A percentile compares a stretch with the other conserved stretches of the same genome.
phyloP scores from a whole-genome alignment of 2,329 filamentous ascomycete species.

The Alternaria sp. region DNA sequence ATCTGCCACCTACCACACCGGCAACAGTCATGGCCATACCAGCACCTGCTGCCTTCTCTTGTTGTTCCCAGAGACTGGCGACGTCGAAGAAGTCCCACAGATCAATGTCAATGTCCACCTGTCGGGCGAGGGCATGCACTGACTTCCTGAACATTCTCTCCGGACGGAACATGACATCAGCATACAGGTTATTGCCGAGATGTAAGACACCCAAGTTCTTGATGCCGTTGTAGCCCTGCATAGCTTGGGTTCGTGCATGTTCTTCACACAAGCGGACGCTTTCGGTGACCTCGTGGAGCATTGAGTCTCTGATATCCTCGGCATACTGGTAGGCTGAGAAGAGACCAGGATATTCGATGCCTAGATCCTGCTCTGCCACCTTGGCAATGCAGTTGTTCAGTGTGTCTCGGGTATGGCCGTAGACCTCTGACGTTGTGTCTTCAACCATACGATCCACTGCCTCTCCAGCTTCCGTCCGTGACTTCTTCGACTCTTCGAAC shows the following conservation, averaged over 20 bases:
- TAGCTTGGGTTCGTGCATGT: conserved; percentile 78
- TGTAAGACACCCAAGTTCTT: conserved; percentile 89
- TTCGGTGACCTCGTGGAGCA: conserved; percentile 85
- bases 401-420: conserved; percentile 79
- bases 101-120: conserved; percentile 88
- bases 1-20: conserved; percentile 81
- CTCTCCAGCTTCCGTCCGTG: conserved; percentile 80
- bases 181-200: conserved; percentile 80
- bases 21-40: conserved; percentile 93
- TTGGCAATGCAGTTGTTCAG: conserved; percentile 78
- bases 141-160: conserved; percentile 94
- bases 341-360: conserved; percentile 85
- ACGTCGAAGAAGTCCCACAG: conserved; percentile 94
- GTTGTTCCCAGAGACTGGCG: conserved; percentile 79
- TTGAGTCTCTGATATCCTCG: conserved; percentile 89
- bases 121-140: conserved; percentile 79
- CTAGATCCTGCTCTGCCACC: conserved; percentile 78
- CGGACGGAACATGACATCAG: conserved; percentile 84
- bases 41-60: conserved; percentile 94
- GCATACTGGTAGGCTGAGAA: conserved; percentile 89
- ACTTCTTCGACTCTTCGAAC: conserved; percentile 83
- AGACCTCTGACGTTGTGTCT: conserved; percentile 83
- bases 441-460: conserved; percentile 84
- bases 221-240: conserved; percentile 83
- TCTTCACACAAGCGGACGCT: conserved; percentile 84